These are phyloP conservation scores for Verticillium tricorpus DNA, from an alignment of 2,329 filamentous ascomycete species.

Conservation along the genomic window DNA sequence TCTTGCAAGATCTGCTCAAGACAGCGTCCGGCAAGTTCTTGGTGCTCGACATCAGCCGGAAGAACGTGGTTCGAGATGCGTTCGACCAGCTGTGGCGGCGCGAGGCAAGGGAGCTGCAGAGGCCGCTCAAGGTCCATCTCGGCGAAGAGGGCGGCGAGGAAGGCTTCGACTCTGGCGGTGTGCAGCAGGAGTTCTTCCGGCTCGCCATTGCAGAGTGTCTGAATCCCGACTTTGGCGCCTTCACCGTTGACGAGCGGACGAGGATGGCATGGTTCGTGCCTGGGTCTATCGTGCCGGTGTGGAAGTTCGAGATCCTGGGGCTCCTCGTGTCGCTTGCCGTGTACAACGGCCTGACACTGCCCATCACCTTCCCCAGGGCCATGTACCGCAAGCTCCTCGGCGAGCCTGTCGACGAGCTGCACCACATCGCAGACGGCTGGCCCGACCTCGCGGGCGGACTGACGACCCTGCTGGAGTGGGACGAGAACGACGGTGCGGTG, in stretches of 20 bases:
- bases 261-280: constrained; percentile 87
- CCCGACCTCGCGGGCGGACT: constrained; percentile 74
- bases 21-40: constrained; percentile 67
- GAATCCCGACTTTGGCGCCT: constrained; percentile 72
- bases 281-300: constrained; percentile 72
- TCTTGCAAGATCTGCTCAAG: constrained; percentile 59
- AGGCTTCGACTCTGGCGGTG: constrained; percentile 88
- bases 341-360: constrained; percentile 89
- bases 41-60: constrained; percentile 63
- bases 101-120: constrained; percentile 73
- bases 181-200: constrained; percentile 95
- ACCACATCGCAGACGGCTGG: constrained; percentile 85
- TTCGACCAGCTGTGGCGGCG: constrained; percentile 89
- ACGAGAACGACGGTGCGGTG: constrained; percentile 68
- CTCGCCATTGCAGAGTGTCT: constrained; percentile 77
- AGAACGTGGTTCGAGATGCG: constrained; percentile 65
- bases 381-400: constrained; percentile 78
- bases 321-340: constrained; percentile 84
- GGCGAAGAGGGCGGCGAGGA: constrained; percentile 80
- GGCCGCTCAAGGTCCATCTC: constrained; percentile 83
- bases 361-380: constrained; percentile 79
- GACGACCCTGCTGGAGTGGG: constrained; percentile 69
- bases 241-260: constrained; percentile 71
- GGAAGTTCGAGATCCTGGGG: constrained; percentile 88
- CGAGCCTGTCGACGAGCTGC: constrained; percentile 62